Evolutionary conservation across 768 basidiomycete genomes (phyloP).

Genomic region (Kwoniella bestiolae): DNA sequence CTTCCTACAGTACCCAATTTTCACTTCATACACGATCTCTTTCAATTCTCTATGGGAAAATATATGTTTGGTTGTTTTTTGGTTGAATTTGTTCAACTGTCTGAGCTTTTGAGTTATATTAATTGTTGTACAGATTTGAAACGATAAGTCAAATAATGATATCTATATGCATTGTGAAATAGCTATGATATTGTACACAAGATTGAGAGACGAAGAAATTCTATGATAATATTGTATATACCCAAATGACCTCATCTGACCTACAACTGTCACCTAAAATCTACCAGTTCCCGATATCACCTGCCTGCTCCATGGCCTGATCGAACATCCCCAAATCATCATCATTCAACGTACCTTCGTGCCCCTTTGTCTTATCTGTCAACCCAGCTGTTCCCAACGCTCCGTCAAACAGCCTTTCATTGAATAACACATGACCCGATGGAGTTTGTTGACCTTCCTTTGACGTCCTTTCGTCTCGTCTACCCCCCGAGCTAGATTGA

Average conservation of each 20-base stretch:
- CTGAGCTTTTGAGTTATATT: too few relatives aligned
- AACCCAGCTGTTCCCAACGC: slow-evolving; percentile 39
- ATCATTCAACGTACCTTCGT: slow-evolving; percentile 7
- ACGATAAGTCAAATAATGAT: not conserved
- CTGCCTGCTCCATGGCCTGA: slow-evolving; percentile 43
- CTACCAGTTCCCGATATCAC: slow-evolving; percentile 30
- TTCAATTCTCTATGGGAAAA: too few relatives aligned
- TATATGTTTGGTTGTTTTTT: too few relatives aligned
- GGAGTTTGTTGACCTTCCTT: slow-evolving; percentile 43
- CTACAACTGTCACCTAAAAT: not conserved
- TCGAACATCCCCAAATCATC: slow-evolving; percentile 46
- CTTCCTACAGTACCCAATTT: too few relatives aligned
- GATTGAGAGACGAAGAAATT: too few relatives aligned
- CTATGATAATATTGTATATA: too few relatives aligned
- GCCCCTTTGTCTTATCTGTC: slow-evolving; percentile 5
- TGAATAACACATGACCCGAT: slow-evolving; percentile 49
- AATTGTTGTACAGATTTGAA: not conserved
- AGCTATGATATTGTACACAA: not conserved
- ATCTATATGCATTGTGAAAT: not conserved
- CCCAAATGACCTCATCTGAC: too few relatives aligned
- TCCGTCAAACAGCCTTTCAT: slow-evolving; percentile 49
- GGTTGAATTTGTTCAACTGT: too few relatives aligned
- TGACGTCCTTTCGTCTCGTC: slow-evolving; percentile 29
- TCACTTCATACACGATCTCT: too few relatives aligned
- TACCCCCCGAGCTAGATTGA: slow-evolving; percentile 3